Evolutionary conservation across 2,329 filamentous ascomycete genomes (phyloP).

Genomic region (Corynespora cassiicola): DNA sequence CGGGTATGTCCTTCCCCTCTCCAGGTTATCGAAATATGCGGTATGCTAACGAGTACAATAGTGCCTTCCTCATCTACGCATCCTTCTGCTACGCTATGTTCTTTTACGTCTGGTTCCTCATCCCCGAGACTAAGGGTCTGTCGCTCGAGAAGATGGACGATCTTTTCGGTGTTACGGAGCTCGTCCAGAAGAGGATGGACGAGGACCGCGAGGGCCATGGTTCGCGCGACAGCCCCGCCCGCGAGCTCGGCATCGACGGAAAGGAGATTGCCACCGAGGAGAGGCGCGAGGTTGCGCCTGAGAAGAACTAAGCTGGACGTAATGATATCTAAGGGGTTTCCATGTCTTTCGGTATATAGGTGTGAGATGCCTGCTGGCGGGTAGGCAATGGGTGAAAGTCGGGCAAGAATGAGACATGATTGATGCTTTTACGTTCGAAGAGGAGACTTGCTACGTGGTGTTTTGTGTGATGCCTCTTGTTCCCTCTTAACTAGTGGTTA

Average conservation of each 20-base stretch:
- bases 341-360: too few species aligned
- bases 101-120: conserved; percentile 70
- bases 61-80: conserved; percentile 74
- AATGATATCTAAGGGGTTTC: too few species aligned
- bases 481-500: too few species aligned
- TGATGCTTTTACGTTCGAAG: too few species aligned
- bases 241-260: conserved; percentile 46
- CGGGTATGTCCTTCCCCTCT: conserved; percentile 44
- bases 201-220: conserved; percentile 36
- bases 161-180: conserved; percentile 66
- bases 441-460: too few species aligned
- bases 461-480: too few species aligned
- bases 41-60: too few species aligned
- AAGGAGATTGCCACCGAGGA: conserved; percentile 35
- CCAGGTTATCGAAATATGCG: too few species aligned
- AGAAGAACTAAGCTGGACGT: too few species aligned
- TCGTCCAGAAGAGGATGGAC: conserved; percentile 43
- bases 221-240: conserved; percentile 10
- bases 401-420: too few species aligned
- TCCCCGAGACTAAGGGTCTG: conserved; percentile 75
- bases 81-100: conserved; percentile 71
- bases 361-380: too few species aligned
- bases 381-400: too few species aligned
- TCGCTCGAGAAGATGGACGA: conserved; percentile 71
- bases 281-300: conserved; percentile 30